Evolutionary conservation across 2,329 filamentous ascomycete genomes (phyloP).

Genomic region (Drechslerella stenobrocha): DNA sequence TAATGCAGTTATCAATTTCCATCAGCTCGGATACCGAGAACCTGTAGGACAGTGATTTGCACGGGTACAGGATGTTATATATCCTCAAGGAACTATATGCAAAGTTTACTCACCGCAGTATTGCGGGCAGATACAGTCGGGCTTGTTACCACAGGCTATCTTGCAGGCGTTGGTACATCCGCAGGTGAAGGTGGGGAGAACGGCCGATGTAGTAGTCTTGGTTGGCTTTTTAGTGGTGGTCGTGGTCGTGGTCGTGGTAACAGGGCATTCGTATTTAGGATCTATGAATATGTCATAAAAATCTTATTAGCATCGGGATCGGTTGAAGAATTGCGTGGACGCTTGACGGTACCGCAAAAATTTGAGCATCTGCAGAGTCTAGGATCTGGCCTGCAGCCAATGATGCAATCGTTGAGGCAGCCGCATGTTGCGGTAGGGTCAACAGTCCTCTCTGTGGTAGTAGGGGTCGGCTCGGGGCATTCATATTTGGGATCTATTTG

Average conservation of each 20-base stretch:
- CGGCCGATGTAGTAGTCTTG: slow-evolving; percentile 6
- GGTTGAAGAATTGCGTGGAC: neutral
- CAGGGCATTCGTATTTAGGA: slow-evolving; percentile 33
- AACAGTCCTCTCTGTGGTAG: slow-evolving; percentile 13
- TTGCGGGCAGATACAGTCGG: slow-evolving; percentile 22
- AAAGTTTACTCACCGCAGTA: slow-evolving; percentile 33
- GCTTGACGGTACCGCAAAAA: slow-evolving; percentile 22
- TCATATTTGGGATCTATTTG: slow-evolving; percentile 24
- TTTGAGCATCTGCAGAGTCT: slow-evolving; percentile 33
- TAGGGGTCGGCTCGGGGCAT: slow-evolving; percentile 17
- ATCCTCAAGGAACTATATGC: too few relatives aligned
- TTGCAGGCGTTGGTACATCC: slow-evolving; percentile 47
- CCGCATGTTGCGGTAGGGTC: slow-evolving; percentile 27
- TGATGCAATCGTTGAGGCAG: slow-evolving; percentile 38
- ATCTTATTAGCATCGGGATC: neutral
- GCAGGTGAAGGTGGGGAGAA: slow-evolving; percentile 21
- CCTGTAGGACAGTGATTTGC: neutral
- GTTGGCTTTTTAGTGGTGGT: slow-evolving; percentile 1
- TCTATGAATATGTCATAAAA: slow-evolving; percentile 8
- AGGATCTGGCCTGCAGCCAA: slow-evolving; percentile 31
- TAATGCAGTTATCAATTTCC: slow-evolving; percentile 9
- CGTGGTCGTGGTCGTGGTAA: slow-evolving; percentile 1
- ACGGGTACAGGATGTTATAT: neutral
- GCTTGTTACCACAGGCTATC: neutral
- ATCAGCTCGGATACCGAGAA: slow-evolving; percentile 19